These are phyloP conservation scores for Pseudogymnoascus pannorum DNA, from an alignment of 2,329 filamentous ascomycete genomes.

Conservation along the genomic window DNA sequence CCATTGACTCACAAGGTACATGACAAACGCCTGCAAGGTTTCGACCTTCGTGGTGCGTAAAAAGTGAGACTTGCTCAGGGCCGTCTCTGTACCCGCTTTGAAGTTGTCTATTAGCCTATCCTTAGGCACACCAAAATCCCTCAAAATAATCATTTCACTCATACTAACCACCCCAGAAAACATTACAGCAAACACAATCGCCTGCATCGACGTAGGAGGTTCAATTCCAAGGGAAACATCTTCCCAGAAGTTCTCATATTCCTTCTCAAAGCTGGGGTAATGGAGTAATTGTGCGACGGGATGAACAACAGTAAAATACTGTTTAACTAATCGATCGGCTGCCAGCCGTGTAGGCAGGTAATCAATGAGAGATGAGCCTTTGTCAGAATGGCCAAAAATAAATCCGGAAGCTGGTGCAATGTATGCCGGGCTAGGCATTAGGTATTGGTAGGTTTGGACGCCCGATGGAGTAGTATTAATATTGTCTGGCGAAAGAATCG, in stretches of 20 bases:
- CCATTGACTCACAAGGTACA: conserved; percentile 56
- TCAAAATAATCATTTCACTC: conserved; percentile 43
- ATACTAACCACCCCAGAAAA: conserved; percentile 64
- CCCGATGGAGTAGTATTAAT: conserved; percentile 11
- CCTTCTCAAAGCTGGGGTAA: conserved; percentile 54
- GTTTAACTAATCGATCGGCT: conserved; percentile 55
- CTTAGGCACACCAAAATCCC: conserved; percentile 50
- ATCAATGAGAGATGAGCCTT: conserved; percentile 46
- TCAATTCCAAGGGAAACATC: conserved; percentile 52
- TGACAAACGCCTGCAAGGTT: conserved; percentile 68
- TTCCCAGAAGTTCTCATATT: conserved; percentile 60
- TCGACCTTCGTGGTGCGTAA: conserved; percentile 65
- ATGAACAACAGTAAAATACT: conserved; percentile 64
- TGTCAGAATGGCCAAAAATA: conserved; percentile 50
- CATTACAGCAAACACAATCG: conserved; percentile 61
- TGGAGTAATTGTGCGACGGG: conserved; percentile 62
- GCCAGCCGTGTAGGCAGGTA: conserved; percentile 52
- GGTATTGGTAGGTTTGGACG: conserved; percentile 39
- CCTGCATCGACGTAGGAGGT: conserved; percentile 57
- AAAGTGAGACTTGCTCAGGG: conserved; percentile 62
- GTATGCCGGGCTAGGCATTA: conserved; percentile 58
- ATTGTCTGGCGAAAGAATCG: background rate
- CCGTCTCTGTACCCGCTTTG: conserved; percentile 58
- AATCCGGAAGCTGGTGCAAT: conserved; percentile 61
- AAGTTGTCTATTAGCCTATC: conserved; percentile 53